A percentile compares a stretch with the other conserved stretches of the same genome.
Evolutionary conservation across 1,284 basidiomycete genomes (phyloP).

Genomic region (Cryptococcus sp.): DNA sequence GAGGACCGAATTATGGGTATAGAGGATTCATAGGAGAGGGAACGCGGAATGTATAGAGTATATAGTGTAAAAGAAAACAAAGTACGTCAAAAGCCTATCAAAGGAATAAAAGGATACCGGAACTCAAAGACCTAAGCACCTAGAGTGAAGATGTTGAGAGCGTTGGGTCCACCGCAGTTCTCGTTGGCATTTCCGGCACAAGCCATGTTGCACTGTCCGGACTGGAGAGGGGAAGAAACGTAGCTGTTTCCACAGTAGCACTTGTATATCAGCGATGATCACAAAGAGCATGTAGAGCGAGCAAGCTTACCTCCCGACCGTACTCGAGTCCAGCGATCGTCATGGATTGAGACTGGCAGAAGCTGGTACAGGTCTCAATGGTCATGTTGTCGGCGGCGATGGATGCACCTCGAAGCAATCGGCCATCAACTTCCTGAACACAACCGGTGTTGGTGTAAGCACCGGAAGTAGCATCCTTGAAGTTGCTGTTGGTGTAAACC

Average conservation of each 20-base stretch:
- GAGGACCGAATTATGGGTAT: no score
- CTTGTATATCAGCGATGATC: not conserved
- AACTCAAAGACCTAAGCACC: no score
- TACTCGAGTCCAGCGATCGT: conserved; percentile 10
- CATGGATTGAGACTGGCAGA: conserved; percentile 7
- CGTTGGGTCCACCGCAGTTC: conserved; percentile 23
- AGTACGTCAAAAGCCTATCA: no score
- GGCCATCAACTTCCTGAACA: conserved; percentile 14
- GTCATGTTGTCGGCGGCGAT: conserved; percentile 11
- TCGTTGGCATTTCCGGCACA: conserved; percentile 15
- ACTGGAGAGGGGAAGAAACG: conserved; percentile 5
- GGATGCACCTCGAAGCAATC: conserved; percentile 10
- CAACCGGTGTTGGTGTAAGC: conserved; percentile 11
- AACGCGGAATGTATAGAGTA: no score
- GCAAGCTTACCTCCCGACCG: conserved; percentile 7
- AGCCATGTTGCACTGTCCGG: conserved; percentile 21
- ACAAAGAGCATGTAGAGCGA: no score
- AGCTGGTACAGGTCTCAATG: conserved; percentile 13
- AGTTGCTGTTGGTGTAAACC: conserved; percentile 14
- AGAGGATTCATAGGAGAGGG: no score
- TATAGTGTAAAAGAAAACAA: no score
- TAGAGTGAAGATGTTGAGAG: conserved; percentile 9
- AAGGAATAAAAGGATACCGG: no score
- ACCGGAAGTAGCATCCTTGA: conserved; percentile 3
- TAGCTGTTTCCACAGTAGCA: conserved; percentile 17